Percentiles rank a stretch among this genome's conserved stretches.
These are phyloP conservation scores for Typha latifolia DNA, from an alignment of 176 grass and related monocot genomes.

Conservation along the genomic window DNA sequence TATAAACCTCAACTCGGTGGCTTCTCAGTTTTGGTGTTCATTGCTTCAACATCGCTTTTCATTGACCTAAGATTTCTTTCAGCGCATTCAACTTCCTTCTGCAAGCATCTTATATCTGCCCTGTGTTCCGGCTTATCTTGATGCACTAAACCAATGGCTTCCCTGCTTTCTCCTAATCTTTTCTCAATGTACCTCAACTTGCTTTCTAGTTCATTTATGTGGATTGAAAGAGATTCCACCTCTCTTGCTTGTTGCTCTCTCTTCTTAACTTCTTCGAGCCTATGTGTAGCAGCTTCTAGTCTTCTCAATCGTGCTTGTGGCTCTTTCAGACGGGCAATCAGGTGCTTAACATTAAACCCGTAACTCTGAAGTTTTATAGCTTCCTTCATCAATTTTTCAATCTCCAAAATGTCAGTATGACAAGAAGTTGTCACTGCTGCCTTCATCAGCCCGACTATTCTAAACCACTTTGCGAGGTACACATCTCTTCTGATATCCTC, in stretches of 20 bases:
- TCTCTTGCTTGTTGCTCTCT: conserved; percentile 28
- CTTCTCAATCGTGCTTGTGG: conserved; percentile 31
- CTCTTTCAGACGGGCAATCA: conserved; percentile 52
- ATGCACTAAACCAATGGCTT: conserved; percentile 16
- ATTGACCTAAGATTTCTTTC: conserved; percentile 15
- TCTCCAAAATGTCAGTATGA: conserved; percentile 26
- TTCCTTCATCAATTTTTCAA: conserved; percentile 34
- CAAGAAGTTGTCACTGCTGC: conserved; percentile 44
- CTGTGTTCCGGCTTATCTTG: conserved; percentile 8
- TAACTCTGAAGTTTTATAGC: conserved; percentile 24
- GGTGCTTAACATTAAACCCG: conserved; percentile 49
- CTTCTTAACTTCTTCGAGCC: conserved; percentile 36
- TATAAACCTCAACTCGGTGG: no score
- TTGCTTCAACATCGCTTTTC: neutral
- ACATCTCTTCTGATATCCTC: conserved; percentile 28
- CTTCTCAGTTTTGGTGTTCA: no score
- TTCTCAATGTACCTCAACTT: conserved; percentile 46
- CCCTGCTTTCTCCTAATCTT: conserved; percentile 30
- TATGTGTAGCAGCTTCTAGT: conserved; percentile 32
- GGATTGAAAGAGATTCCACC: conserved; percentile 30
- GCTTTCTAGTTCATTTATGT: conserved; percentile 34
- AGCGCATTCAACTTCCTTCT: conserved; percentile 48
- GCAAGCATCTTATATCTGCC: conserved; percentile 26
- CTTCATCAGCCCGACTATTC: conserved; percentile 34
- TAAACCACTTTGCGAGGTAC: conserved; percentile 42